These are phyloP conservation scores for Quercus tomentella DNA, from an alignment of 331 rosid genomes.

Conservation along the genomic window DNA sequence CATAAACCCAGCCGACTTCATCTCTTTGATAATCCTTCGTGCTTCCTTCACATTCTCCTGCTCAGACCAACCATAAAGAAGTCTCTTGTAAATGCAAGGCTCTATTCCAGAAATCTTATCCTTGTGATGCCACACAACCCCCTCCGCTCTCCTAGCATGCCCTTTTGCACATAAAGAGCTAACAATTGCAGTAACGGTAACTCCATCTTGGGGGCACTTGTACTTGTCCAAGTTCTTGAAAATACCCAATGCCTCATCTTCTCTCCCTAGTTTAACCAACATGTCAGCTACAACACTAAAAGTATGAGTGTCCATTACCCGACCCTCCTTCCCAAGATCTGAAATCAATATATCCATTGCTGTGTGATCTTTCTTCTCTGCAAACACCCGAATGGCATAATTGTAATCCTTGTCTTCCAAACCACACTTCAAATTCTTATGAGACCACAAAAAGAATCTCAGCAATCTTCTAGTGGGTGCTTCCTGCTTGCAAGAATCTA, in stretches of 20 bases:
- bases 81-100: slow-evolving; percentile 57
- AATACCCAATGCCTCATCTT: slow-evolving; percentile 76
- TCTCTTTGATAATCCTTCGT: slow-evolving; percentile 68
- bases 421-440: slow-evolving; percentile 42
- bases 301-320: slow-evolving; percentile 66
- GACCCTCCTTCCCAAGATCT: slow-evolving; percentile 58
- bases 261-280: slow-evolving; percentile 64
- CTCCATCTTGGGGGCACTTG: slow-evolving; percentile 56
- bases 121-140: slow-evolving; percentile 67
- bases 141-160: slow-evolving; percentile 80
- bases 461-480: slow-evolving; percentile 73
- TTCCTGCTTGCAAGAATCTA: slow-evolving; percentile 62
- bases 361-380: slow-evolving; percentile 66
- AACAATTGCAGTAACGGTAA: slow-evolving; percentile 59
- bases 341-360: slow-evolving; percentile 61
- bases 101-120: slow-evolving; percentile 50
- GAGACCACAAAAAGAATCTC: slow-evolving; percentile 82
- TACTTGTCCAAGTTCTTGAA: slow-evolving; percentile 69
- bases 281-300: slow-evolving; percentile 55
- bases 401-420: slow-evolving; percentile 68
- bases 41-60: slow-evolving; percentile 81
- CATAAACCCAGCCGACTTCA: slow-evolving; percentile 53
- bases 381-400: slow-evolving; percentile 53
- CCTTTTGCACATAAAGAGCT: slow-evolving; percentile 72
- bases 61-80: slow-evolving; percentile 80